Evolutionary conservation across 352 stramenopile species (phyloP), one percentile per base, ranked within the genome.

Genomic region (Peronosclerospora sorghi): DNA sequence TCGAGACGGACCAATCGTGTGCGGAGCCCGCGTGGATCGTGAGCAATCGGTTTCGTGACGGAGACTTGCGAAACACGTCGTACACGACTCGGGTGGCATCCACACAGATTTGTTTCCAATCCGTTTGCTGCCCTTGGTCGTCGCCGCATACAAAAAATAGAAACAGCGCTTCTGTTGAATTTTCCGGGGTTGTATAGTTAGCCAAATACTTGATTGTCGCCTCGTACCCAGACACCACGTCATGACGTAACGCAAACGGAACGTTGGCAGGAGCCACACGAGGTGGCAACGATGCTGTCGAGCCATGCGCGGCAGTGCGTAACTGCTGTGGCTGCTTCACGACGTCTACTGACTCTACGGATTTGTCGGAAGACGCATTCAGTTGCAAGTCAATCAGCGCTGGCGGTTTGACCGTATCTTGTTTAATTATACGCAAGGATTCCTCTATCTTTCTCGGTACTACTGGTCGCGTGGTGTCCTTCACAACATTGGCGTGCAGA

Each of bases 81-180:
- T 83, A 78, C 9, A 86, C 61, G 13, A 61, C 23, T 23, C 59
- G 54, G 1, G 54, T 59, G 28, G 74, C 66, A 8, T 74, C 54
- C 5, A 49, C 52, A 50, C 71, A 86, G 12, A 68, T 21, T 21
- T 21, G 40, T 2, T 54, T 60, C 71, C 73, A 86, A 17, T 72
- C 48, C 14, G 46, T 62, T 32, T 68, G 46, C 15, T 70, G 44
- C 4, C 62, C 66, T 7, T 74, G 30, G 17, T 80, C 57, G 21
- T 86, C 65, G 15, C 72, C 73, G 38, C 74, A 86, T 7, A 65
- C 61, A 50, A 86, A 86, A 47, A 83, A 81, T 20, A 86, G 42
- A 37, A 82, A 83, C 27, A 84, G 54, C 15, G 62, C 51, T 26
- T 83, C 69, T 49, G 62, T 35, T 8, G 48, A 65, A 6, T 29